Evolutionary conservation across 352 stramenopile species (phyloP).

Genomic region (Globisporangium perplexum): DNA sequence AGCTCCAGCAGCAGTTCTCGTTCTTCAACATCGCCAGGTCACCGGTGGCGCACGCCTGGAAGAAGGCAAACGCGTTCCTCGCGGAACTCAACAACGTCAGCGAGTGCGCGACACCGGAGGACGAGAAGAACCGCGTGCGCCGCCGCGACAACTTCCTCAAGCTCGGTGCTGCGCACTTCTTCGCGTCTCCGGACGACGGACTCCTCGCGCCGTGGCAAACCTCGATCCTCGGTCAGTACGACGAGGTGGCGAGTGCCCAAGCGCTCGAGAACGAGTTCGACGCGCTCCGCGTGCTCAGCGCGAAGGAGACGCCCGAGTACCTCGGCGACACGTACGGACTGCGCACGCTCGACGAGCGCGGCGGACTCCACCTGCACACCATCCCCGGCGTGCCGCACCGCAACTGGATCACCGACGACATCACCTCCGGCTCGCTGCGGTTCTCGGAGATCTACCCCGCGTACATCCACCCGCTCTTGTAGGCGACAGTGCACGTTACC

Average conservation of each 20-base stretch:
- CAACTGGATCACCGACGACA: slow-evolving; percentile 25
- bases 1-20: slow-evolving; percentile 18
- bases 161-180: slow-evolving; percentile 33
- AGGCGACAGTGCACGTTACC: too few relatives aligned
- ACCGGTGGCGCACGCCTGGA: slow-evolving; percentile 9
- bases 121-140: slow-evolving; percentile 13
- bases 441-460: slow-evolving; percentile 21
- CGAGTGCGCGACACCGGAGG: slow-evolving; percentile 14
- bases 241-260: slow-evolving; percentile 16
- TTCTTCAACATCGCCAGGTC: slow-evolving; percentile 22
- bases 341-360: slow-evolving; percentile 22
- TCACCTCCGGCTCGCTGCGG: neutral
- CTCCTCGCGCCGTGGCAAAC: slow-evolving; percentile 30
- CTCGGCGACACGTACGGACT: slow-evolving; percentile 32
- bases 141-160: slow-evolving; percentile 27
- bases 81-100: slow-evolving; percentile 28
- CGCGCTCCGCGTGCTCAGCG: slow-evolving; percentile 14
- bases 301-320: slow-evolving; percentile 31
- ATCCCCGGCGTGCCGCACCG: slow-evolving; percentile 19
- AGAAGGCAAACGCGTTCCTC: slow-evolving; percentile 22
- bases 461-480: slow-evolving; percentile 15
- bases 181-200: slow-evolving; percentile 33
- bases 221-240: slow-evolving; percentile 30
- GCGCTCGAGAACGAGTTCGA: slow-evolving; percentile 25
- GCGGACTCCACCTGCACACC: slow-evolving; percentile 16